Evolutionary conservation across 176 grass and related monocot species (phyloP), one percentile per base, ranked within the genome.

Genomic region (Alopecurus myosuroides): DNA sequence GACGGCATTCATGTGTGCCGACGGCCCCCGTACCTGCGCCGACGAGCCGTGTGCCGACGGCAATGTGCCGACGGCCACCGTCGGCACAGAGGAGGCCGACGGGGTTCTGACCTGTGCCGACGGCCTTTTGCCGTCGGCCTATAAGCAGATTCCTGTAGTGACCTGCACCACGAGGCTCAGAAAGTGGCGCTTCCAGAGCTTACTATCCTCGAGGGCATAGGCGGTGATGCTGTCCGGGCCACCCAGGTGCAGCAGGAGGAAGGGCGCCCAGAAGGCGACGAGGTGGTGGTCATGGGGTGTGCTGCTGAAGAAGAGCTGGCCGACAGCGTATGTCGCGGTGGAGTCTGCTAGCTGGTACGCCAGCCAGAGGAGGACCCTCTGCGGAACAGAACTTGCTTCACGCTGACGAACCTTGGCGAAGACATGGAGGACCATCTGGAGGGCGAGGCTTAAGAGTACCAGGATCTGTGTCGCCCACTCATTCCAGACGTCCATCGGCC

Each of bases 221-320:
- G 88, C 61, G 1, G 84, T 87, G 31, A 90, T 90, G 72, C 71
- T 83, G 33, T 90, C 84, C 1, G 50, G 88, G 9, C 84, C 84
- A 0, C 84, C 88, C 17, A 90, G 88, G 23, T 90, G 88, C 7
- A 90, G 40, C 7, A 90, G 62, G 39, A 90, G 80, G 74, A 90
- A 87, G 0, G 88, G 84, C 0, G 80, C 41, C 82, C 83, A 85
- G 23, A 82, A 82, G 6, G 62, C 61, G 0, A 77, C 7, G 5
- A 88, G 73, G 10, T 60, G 42, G 48, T 40, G 5, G 2, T 61
- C 53, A 1, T 22, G 5, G 1, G 69, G 22, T 3, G n/a, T 4
- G 30, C 25, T 2, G 6, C 35, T 29, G 28, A 9, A 22, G 25
- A 56, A 35, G 20, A 91, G 75, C 22, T 64, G 62, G 5, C 89